A percentile compares a stretch with the other conserved stretches of the same genome.
phyloP scores from a whole-genome alignment of 1,284 basidiomycete genomes.

The Naganishia albida region DNA sequence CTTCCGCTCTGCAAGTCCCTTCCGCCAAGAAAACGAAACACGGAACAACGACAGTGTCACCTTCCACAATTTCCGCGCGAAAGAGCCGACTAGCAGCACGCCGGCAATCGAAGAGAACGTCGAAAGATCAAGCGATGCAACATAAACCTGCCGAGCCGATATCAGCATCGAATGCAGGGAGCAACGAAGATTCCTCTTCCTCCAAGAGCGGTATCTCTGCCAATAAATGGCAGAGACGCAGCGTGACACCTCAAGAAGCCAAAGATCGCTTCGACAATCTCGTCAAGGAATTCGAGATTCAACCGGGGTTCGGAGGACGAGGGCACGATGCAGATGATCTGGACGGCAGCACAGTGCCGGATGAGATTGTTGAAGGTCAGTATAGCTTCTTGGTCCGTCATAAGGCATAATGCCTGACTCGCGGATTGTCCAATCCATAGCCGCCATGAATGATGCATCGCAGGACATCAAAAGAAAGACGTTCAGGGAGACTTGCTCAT shows the following conservation, averaged over 20 bases:
- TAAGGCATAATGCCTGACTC: not conserved
- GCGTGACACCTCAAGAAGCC: not conserved
- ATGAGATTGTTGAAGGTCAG: conserved; percentile 11
- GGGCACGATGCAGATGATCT: not conserved
- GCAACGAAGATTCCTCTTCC: not conserved
- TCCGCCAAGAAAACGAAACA: not conserved
- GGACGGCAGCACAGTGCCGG: conserved; percentile 3
- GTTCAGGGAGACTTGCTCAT: not conserved
- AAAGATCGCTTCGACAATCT: not conserved
- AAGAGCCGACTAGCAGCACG: conserved; percentile 3
- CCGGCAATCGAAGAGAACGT: not conserved
- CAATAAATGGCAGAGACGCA: not conserved
- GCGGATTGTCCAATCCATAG: not conserved
- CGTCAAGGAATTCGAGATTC: not conserved
- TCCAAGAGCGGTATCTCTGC: not conserved
- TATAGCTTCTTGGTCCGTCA: not conserved
- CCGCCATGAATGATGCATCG: not conserved
- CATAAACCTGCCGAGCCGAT: not conserved
- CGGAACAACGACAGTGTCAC: not conserved
- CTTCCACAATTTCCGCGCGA: not conserved
- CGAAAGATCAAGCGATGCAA: not conserved
- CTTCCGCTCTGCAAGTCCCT: not conserved
- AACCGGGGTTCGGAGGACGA: not conserved
- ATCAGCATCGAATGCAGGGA: not conserved
- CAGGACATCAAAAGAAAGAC: not conserved